A percentile compares a stretch with the other conserved stretches of the same genome.
Evolutionary conservation across 2,329 filamentous ascomycete species (phyloP).

Genomic region (Aspergillus chevalieri): DNA sequence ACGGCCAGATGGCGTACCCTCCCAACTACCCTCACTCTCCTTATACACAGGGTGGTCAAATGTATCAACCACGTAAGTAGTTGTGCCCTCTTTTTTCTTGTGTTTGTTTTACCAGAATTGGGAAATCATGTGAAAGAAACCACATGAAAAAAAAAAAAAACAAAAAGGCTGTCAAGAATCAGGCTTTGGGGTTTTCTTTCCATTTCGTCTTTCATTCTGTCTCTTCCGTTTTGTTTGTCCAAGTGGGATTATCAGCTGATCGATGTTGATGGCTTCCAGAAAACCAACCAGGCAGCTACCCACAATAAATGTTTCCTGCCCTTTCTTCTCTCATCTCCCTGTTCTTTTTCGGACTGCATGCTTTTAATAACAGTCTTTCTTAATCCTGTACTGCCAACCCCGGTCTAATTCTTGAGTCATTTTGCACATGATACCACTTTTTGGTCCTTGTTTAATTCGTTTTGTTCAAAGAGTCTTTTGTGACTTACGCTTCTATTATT

Average conservation of each 20-base stretch:
- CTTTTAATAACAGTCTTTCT: slow-evolving; percentile 31
- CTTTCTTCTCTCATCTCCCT: slow-evolving; percentile 14
- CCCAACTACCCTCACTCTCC: slow-evolving; percentile 47
- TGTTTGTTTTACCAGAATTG: neutral
- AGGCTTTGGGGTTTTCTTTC: neutral
- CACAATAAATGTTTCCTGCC: slow-evolving; percentile 25
- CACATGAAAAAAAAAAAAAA: neutral
- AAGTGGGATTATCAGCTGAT: slow-evolving; percentile 14
- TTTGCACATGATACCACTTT: slow-evolving; percentile 32
- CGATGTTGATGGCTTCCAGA: slow-evolving; percentile 30
- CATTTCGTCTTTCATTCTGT: neutral
- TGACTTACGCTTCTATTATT: slow-evolving; percentile 19
- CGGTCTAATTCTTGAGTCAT: slow-evolving; percentile 27
- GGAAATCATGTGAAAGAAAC: neutral
- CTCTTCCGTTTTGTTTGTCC: neutral
- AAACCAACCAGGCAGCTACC: slow-evolving; percentile 31
- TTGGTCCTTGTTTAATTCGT: slow-evolving; percentile 18
- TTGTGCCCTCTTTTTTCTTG: slow-evolving; percentile 14
- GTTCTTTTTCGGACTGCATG: slow-evolving; percentile 15
- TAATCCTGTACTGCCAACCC: slow-evolving; percentile 26
- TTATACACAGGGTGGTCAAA: slow-evolving; percentile 45
- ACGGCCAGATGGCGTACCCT: slow-evolving; percentile 44
- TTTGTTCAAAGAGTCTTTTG: slow-evolving; percentile 26
- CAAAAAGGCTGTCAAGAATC: neutral
- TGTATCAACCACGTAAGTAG: slow-evolving; percentile 48